These are phyloP conservation scores for Suhomyces yuchorum DNA, from an alignment of 1,139 yeast species.

Conservation along the genomic window DNA sequence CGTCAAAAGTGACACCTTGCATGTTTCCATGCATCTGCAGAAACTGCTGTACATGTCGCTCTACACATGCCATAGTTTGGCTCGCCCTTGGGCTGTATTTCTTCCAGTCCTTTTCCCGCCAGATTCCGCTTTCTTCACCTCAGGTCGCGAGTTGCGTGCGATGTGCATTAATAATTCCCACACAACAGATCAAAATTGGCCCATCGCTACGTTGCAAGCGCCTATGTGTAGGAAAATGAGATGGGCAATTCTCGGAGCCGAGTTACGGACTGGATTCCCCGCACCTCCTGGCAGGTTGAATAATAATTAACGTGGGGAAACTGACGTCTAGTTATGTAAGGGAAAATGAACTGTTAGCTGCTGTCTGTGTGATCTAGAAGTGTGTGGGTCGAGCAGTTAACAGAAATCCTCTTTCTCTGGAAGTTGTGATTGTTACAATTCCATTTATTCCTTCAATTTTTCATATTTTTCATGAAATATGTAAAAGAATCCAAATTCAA, in stretches of 20 bases:
- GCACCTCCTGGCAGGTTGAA: too few relatives aligned
- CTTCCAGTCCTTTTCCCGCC: neutral
- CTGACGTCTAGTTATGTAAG: too few relatives aligned
- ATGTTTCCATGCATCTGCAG: neutral
- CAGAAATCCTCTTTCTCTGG: too few relatives aligned
- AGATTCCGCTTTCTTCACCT: neutral
- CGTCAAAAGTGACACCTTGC: conserved; percentile 1
- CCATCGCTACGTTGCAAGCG: conserved; percentile 1
- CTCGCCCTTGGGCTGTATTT: neutral
- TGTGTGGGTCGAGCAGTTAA: too few relatives aligned
- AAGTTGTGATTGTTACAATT: too few relatives aligned
- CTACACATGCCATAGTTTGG: neutral
- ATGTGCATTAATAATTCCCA: neutral
- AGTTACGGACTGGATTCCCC: conserved; percentile 1
- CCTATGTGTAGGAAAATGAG: conserved; percentile 2
- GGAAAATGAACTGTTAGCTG: too few relatives aligned
- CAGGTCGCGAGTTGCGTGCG: neutral
- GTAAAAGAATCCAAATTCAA: too few relatives aligned
- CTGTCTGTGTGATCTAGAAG: too few relatives aligned
- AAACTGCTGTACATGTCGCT: too few relatives aligned
- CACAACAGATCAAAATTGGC: neutral
- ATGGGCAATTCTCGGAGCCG: conserved; percentile 8
- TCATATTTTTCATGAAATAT: neutral
- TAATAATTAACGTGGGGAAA: too few relatives aligned
- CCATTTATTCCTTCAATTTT: too few relatives aligned